Base-by-base conservation (phyloP, 1,284 basidiomycete genomes). In the Amylostereum areolatum region DNA sequence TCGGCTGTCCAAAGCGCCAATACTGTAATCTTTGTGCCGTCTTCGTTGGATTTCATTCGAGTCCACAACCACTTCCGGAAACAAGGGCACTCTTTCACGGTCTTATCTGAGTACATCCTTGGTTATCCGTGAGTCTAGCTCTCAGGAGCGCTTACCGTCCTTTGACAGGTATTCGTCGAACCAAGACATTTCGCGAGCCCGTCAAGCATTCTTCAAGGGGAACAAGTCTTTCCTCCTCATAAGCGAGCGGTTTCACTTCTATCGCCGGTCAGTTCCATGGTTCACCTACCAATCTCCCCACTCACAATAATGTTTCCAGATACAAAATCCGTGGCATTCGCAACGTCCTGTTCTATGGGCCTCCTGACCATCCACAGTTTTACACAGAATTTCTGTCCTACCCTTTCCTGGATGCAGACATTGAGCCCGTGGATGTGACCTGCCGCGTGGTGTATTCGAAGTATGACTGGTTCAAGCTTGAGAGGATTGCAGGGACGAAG, bases 211-310 rank as follows among this genome's bases (percentile, higher is more conserved):
- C 72, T 97, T 97, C 75, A 78, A 77, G 39, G 92, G 91, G 47
- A 88, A 89, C 60, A 92, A 88, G 58, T 73, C 85, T 0, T 91
- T 98, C 72, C 66, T 99, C 25, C 73, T 99, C 54, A 75, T 98
- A 57, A 97, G 92, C 52, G 97, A 99, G 65, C 83, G 97, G 24
- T 97, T 98, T 73, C 94, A 99, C 68, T 99, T 99, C 66, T 99
- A 95, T 77, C 81, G 92, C 53, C 78, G 94, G 81, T 88, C 56
- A 41, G 70, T 52, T 2, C 35, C 24, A 8, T 33, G 32, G n/a
- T 31, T 9, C 35, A 43, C 29, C 43, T 49, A 27, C 25, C 44
- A 46, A 52, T 44, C 48, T 51, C 44, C 49, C 34, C 31, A 49
- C 37, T 54, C 45, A 47, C 41, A 32, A 35, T 34, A 10, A 10